Percentiles rank a stretch among this genome's conserved stretches.
Conservation (phyloP, 495 filamentous ascomycete species). For the Mycothermus thermophilus region DNA sequence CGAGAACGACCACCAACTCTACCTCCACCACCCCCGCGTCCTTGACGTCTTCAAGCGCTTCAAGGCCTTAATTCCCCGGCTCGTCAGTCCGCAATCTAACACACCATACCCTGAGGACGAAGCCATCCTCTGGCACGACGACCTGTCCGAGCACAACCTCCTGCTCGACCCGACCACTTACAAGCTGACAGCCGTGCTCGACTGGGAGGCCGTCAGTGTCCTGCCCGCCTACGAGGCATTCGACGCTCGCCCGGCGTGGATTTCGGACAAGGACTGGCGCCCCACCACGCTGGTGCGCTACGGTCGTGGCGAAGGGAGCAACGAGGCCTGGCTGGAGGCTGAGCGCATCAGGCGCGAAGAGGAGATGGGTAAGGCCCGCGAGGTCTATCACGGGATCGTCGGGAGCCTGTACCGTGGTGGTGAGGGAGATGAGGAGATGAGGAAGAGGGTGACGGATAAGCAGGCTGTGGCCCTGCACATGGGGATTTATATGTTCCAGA, state of each 20-base stretch:
- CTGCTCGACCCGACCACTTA: slow-evolving; percentile 14
- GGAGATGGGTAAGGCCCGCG: slow-evolving; percentile 1
- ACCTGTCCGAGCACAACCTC: slow-evolving; percentile 16
- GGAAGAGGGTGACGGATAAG: slow-evolving; percentile 1
- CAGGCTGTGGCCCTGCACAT: slow-evolving; percentile 2
- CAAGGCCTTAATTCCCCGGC: not conserved
- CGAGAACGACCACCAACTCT: slow-evolving; percentile 4
- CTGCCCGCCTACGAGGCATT: slow-evolving; percentile 37
- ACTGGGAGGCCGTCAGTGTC: slow-evolving; percentile 40
- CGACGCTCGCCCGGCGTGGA: slow-evolving; percentile 79
- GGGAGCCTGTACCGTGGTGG: slow-evolving; percentile 3
- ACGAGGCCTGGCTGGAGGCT: not conserved
- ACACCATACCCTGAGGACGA: slow-evolving; percentile 4
- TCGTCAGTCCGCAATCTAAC: slow-evolving; percentile 4
- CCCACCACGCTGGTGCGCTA: slow-evolving; percentile 1
- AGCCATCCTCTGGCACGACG: slow-evolving; percentile 14
- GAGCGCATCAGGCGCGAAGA: slow-evolving; percentile 1
- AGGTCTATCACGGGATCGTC: not conserved
- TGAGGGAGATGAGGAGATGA: slow-evolving; percentile 1
- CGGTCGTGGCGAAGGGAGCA: not conserved
- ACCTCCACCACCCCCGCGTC: not conserved
- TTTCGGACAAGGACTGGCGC: slow-evolving; percentile 41
- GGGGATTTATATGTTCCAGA: slow-evolving; percentile 3
- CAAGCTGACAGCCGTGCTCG: slow-evolving; percentile 14
- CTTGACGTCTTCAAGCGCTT: slow-evolving; percentile 3